phyloP scores from a whole-genome alignment of 768 basidiomycete species.

The Auricularia heimuer region DNA sequence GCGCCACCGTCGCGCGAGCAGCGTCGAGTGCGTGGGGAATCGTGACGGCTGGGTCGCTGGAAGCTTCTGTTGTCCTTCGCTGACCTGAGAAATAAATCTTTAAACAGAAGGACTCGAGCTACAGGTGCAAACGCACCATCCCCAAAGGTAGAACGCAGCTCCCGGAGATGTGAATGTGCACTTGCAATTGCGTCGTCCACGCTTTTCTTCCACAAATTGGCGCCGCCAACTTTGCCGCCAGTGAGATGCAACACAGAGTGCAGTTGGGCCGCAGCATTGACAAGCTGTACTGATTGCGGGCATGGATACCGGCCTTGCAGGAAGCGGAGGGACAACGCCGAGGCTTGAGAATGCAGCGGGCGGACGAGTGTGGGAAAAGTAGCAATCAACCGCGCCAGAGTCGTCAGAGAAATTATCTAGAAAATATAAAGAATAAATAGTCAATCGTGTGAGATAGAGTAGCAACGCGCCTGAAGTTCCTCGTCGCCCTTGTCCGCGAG shows the following conservation, averaged over 20 bases:
- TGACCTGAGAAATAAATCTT: constrained; percentile 2
- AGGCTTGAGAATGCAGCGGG: constrained; percentile 41
- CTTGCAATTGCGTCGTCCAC: constrained; percentile 59
- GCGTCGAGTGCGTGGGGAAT: constrained; percentile 54
- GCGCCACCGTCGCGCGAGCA: constrained; percentile 41
- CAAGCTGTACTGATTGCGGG: constrained; percentile 33
- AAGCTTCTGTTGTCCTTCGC: constrained; percentile 11
- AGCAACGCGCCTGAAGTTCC: constrained; percentile 41
- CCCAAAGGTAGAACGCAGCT: constrained; percentile 52
- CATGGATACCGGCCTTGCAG: constrained; percentile 40
- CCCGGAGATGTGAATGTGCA: constrained; percentile 51
- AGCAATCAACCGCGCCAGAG: constrained; percentile 46
- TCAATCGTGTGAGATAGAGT: background rate
- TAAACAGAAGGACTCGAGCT: background rate
- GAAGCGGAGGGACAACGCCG: constrained; percentile 42
- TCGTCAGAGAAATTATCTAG: constrained; percentile 37
- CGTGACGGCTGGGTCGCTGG: constrained; percentile 35
- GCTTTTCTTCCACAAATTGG: constrained; percentile 64
- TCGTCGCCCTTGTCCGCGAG: constrained; percentile 44
- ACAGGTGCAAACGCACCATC: constrained; percentile 27
- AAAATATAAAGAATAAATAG: constrained; percentile 3
- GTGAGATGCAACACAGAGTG: constrained; percentile 57
- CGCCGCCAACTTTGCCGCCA: constrained; percentile 70
- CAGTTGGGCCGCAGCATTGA: constrained; percentile 44
- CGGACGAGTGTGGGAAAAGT: constrained; percentile 62